Base-by-base conservation (phyloP, 352 stramenopile species). In the Globisporangium apiculatum region DNA sequence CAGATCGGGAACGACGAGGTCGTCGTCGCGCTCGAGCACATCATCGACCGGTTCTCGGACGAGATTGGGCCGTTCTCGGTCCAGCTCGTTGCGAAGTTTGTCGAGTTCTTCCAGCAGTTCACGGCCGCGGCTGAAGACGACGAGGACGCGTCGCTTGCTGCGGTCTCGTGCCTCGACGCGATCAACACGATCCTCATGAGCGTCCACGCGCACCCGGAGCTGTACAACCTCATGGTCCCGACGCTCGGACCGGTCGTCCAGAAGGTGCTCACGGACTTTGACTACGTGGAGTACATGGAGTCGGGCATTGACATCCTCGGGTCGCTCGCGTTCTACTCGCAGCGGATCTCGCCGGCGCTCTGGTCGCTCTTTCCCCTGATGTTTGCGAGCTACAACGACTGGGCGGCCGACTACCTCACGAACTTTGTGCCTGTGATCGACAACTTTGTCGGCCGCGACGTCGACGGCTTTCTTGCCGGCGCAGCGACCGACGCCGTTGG, bases 1-100 rank as follows among this genome's bases (percentile, higher is more conserved):
- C 92, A 98, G 73, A 98, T 99, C 61, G 95, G 95, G n/a, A 98
- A 98, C 59, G 97, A 99, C 70, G 94, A 98, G 73, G 96, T 99
- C 35, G 92, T 98, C 10, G 85, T 96, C 14, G 95, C 95, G 35
- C 74, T 96, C 1, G 83, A 96, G 61, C 78, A 98, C 46, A 98
- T 99, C 57, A 97, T 99, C 50, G 94, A 98, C 66, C 92, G 91
- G 51, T 99, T 98, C 75, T 93, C 92, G 1, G 93, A 98, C 46
- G 89, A 98, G 69, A 98, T 99, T 50, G 93, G 86, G 7, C 87
- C 85, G 1, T 96, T 95, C 60, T 96, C 95, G 43, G 63, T 97
- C 40, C 85, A 97, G 64, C 75, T 99, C 7, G 89, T 98, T 40
- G 79, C 83, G 41, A 97, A 99, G 67, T 89, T 99, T 15, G 88